These are phyloP conservation scores for Talaromyces borbonicus DNA, from an alignment of 495 filamentous ascomycete genomes.

Conservation along the genomic window DNA sequence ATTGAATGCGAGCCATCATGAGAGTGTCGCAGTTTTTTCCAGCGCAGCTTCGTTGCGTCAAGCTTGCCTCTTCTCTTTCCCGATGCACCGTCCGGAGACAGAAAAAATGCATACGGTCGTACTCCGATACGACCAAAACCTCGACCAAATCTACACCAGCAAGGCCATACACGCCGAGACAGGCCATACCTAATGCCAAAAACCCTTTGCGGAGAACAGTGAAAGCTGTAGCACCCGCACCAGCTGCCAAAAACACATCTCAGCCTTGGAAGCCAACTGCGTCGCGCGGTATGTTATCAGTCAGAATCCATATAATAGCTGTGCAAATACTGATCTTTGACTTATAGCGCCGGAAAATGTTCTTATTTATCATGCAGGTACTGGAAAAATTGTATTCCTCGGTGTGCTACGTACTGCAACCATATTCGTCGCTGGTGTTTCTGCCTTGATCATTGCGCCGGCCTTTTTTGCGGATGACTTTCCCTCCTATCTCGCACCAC, in stretches of 20 bases:
- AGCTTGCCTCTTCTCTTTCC: not conserved
- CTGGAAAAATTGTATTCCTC: slow-evolving; percentile 52
- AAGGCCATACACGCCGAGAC: not conserved
- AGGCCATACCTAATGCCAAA: slow-evolving; percentile 17
- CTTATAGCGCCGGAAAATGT: slow-evolving; percentile 45
- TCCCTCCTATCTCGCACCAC: slow-evolving; percentile 33
- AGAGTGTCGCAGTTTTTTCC: not conserved
- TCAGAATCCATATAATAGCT: not conserved
- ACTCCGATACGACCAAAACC: not conserved
- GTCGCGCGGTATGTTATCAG: slow-evolving; percentile 20
- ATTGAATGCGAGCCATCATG: not conserved
- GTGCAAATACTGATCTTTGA: not conserved
- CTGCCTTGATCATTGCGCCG: slow-evolving; percentile 50
- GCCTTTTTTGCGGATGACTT: slow-evolving; percentile 41
- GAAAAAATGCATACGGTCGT: not conserved
- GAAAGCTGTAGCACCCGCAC: slow-evolving; percentile 14
- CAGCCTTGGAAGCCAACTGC: slow-evolving; percentile 14
- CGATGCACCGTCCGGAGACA: not conserved
- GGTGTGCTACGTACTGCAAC: slow-evolving; percentile 59
- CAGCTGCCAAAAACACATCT: slow-evolving; percentile 11
- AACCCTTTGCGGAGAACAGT: slow-evolving; percentile 10
- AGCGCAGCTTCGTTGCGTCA: slow-evolving; percentile 1
- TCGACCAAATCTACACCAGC: not conserved
- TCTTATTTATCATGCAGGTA: slow-evolving; percentile 65
- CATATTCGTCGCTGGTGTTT: slow-evolving; percentile 58